Evolutionary conservation across 768 basidiomycete species (phyloP).

Genomic region (Boletus rex-veris): DNA sequence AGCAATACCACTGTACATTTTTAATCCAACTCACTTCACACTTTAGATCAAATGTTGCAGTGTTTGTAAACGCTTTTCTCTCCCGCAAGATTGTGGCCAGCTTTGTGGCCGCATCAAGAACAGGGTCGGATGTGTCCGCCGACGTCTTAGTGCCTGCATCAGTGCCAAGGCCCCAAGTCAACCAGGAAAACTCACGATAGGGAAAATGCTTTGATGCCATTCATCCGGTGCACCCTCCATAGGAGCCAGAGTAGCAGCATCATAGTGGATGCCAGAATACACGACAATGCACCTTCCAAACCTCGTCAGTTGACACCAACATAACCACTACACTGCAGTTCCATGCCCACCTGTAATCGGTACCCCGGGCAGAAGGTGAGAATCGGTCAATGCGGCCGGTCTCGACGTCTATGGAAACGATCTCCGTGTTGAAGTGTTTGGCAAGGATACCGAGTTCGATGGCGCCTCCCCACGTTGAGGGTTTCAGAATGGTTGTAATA

Average conservation of each 20-base stretch:
- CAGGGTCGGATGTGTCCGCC: slow-evolving; percentile 44
- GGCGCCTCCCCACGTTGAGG: slow-evolving; percentile 90
- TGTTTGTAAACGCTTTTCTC: slow-evolving; percentile 88
- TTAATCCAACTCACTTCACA: slow-evolving; percentile 60
- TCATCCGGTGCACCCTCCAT: slow-evolving; percentile 69
- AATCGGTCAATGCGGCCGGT: slow-evolving; percentile 88
- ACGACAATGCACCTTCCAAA: slow-evolving; percentile 63
- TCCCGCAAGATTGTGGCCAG: slow-evolving; percentile 69
- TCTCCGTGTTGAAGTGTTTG: slow-evolving; percentile 77
- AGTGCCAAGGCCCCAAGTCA: slow-evolving; percentile 21
- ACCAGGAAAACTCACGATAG: slow-evolving; percentile 40
- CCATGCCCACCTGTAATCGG: slow-evolving; percentile 28
- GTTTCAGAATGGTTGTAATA: slow-evolving; percentile 74
- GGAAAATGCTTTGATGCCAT: slow-evolving; percentile 89
- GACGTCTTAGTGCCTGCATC: slow-evolving; percentile 20
- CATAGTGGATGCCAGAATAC: slow-evolving; percentile 97
- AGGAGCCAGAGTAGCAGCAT: slow-evolving; percentile 83
- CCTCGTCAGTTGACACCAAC: slow-evolving; percentile 1
- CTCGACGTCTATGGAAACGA: slow-evolving; percentile 88
- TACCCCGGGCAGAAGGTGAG: slow-evolving; percentile 37
- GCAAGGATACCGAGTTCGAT: slow-evolving; percentile 90
- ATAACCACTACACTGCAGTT: neutral
- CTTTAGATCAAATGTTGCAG: slow-evolving; percentile 83
- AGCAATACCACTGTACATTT: slow-evolving; percentile 2
- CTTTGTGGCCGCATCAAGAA: slow-evolving; percentile 62